A percentile compares a stretch with the other conserved stretches of the same genome.
phyloP scores from a whole-genome alignment of 176 grass and related monocot species.

The Rhipidocladum racemiflorum region DNA sequence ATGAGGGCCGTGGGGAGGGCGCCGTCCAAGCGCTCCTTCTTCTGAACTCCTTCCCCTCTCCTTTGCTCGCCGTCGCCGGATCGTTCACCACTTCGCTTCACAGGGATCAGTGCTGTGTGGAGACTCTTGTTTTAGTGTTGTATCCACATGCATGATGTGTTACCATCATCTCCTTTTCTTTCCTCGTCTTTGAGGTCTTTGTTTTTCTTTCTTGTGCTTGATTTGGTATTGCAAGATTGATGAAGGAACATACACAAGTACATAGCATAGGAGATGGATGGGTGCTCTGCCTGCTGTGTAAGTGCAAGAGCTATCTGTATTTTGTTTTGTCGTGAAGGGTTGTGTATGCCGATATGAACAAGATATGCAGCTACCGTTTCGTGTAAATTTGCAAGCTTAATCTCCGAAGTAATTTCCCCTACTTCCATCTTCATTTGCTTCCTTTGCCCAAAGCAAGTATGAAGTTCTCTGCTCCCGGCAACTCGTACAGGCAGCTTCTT shows the following conservation, averaged over 20 bases:
- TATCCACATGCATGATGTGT: slow-evolving; percentile 48
- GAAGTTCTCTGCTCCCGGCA: neutral
- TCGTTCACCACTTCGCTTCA: slow-evolving; percentile 46
- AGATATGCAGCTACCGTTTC: slow-evolving; percentile 21
- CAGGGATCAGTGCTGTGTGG: slow-evolving; percentile 41
- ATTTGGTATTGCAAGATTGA: slow-evolving; percentile 38
- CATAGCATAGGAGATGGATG: slow-evolving; percentile 26
- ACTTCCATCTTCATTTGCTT: neutral
- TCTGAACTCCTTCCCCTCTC: slow-evolving; percentile 35
- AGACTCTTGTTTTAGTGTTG: slow-evolving; percentile 68
- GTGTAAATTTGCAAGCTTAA: neutral
- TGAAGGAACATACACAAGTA: slow-evolving; percentile 7
- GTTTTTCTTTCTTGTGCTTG: slow-evolving; percentile 19
- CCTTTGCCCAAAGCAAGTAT: neutral
- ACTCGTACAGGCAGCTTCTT: slow-evolving; percentile 3
- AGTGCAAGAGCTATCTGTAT: slow-evolving; percentile 30
- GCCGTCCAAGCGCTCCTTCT: slow-evolving; percentile 88
- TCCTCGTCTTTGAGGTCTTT: neutral
- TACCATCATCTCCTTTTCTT: neutral
- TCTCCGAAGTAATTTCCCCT: neutral
- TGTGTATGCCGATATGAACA: slow-evolving; percentile 47
- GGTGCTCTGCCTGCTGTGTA: slow-evolving; percentile 24
- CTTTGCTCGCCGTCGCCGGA: slow-evolving; percentile 2
- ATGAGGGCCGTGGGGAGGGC: slow-evolving; percentile 91
- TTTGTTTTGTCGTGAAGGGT: slow-evolving; percentile 30